Base-by-base conservation (phyloP, 768 basidiomycete species). In the Pleurotus ostreatus region DNA sequence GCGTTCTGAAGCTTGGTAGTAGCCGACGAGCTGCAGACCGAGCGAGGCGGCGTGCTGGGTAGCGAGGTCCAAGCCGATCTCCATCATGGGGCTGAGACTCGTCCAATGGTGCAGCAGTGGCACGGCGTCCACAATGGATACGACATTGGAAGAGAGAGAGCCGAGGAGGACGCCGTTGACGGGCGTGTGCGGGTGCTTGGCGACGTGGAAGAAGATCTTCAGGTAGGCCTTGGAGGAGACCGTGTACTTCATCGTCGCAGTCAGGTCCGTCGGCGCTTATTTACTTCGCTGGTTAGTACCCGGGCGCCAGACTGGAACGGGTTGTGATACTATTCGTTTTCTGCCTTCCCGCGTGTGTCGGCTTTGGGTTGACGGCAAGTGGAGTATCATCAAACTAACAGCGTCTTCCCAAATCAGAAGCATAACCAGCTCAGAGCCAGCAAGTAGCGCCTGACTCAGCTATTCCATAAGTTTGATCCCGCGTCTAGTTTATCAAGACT, bases 101-200 rank as follows among this genome's bases (percentile, higher is more conserved):
- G 89, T 90, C 90, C 90, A 93, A 65, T 91, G 85, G 65, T 94
- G 91, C 49, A 91, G 78, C 37, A 94, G 75, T 13, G 92, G 92
- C 39, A 94, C 74, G 2, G 84, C 79, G 63, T 93, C 89, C 48
- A 74, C 71, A 48, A 88, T 78, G 54, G 68, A 67, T 43, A 89
- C 78, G 18, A 68, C 65, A 2, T 70, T 63, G 13, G 59, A 53
- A 15, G 64, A 56, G 46, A 72, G 66, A 30, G 73, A 79, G 37
- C 89, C 89, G 1, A 93, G 70, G n/a, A 94, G 73, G 6, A 92
- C 82, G 3, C 92, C 92, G 54, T 89, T 88, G 22, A 89, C 85
- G n/a, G 79, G 76, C 49, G 74, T 76, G 59, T 89, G 85, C 1
- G 92, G 89, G 65, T 90, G 82, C 65, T 89, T 91, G 43, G 88